Base-by-base conservation (phyloP, 148 eudicot genomes). In the Rhododendron mucronatum region DNA sequence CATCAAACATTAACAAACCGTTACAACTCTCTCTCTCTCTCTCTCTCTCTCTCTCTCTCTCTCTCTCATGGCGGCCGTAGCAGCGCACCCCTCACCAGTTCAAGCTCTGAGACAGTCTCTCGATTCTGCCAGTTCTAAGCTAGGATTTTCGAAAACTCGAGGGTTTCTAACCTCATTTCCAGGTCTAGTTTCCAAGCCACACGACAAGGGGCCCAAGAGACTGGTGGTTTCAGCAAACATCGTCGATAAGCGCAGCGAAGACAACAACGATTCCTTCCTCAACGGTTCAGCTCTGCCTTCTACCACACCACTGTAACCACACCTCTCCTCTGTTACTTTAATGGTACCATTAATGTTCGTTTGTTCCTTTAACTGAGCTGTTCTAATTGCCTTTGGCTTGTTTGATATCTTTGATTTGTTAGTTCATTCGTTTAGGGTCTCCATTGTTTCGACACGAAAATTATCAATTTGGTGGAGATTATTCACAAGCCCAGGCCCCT, bases 181-280 rank as follows among this genome's bases (percentile, higher is more conserved):
- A 80, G 84, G 84, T 26, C 84, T 87, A 83, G 71, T 83, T 45
- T 81, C 87, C 48, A 86, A 78, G 45, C 73, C 59, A 41, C 87
- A 74, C 30, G 81, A 33, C 26, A 71, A 74, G 41, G 86, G 51
- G 71, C 84, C 86, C 81, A 44, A 74, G 71, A 87, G 78, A 73
- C 84, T 90, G 55, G 87, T 86, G n/a, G 90, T 86, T 37, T 90
- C 86, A 78, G 91, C 93, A 48, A 87, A 78, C 83, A 88, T 76
- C 76, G 86, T 79, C 87, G 88, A 88, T 37, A 86, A 87, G 5
- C 76, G 59, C 78, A 84, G 85, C 39, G 84, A 73, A 63, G 87
- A 55, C 23, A 55, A 41, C 2, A 61, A 63, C 85, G 45, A 65
- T 51, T 79, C 76, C 2, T 80, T 90, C 44, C 53, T 87, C 76